Base-by-base conservation (phyloP, 139 green algal species). In the Haematococcus sp. region DNA sequence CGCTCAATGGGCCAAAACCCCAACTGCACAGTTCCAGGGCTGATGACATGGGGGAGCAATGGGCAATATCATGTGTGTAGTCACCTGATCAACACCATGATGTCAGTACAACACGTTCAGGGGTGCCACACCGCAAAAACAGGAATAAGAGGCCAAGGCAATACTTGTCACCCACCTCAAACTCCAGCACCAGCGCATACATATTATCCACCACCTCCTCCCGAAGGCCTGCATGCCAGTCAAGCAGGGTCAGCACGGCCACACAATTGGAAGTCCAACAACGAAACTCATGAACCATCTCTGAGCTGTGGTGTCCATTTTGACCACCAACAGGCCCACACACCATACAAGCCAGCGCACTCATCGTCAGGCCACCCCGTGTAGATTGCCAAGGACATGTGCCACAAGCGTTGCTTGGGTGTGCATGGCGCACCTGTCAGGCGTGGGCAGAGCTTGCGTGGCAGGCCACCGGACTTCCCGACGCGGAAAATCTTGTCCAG, bases 401-500 rank as follows among this genome's bases (percentile, higher is more conserved):
- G 59, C n/a, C 22, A 7, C 22, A 43, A 40, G 40, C 7, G 7
- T 19, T 11, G 40, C 40, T 19, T 30, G 52, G 3, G 20, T 5
- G 52, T 60, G 40, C 23, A 22, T 1, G 25, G 31, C 65, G 25
- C 63, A 81, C 76, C 88, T 15, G 25, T 82, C n/a, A 98, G 81
- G 3, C 80, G 78, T 22, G 95, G 95, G 19, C 80, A 81, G 27
- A 91, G 64, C 74, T 91, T 88, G 30, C 88, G 79, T 1, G 86
- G 79, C 19, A 97, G 84, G 73, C 92, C 93, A 31, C 77, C 79
- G 4, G 76, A 74, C 71, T 84, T 83, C 31, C 84, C 84, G 74
- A 96, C 89, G 65, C 75, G 85, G 84, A 97, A 99, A 74, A 99
- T 95, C 28, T 91, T 83, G 60, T 90, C 87, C 23, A 99, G 85